These are phyloP conservation scores for Takashimella koratensis DNA, from an alignment of 1,284 basidiomycete genomes.

Conservation along the genomic window DNA sequence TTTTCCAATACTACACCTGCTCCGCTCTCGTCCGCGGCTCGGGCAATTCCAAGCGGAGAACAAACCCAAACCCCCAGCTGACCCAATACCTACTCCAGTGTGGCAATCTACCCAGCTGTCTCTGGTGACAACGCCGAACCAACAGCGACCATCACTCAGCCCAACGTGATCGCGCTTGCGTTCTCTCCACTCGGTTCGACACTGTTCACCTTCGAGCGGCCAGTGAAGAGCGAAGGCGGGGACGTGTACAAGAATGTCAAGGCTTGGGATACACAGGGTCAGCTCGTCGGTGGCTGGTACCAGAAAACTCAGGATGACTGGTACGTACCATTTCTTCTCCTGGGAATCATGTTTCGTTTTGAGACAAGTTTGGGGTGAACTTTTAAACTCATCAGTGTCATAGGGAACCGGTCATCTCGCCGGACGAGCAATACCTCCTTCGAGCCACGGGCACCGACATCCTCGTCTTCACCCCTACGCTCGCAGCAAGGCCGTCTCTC, in stretches of 20 bases:
- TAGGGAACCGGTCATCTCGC: conserved; percentile 81
- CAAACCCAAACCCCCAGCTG: no score
- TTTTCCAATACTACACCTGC: no score
- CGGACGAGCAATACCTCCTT: conserved; percentile 83
- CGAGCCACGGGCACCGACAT: conserved; percentile 64
- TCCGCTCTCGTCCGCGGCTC: no score
- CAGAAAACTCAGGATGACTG: conserved; percentile 46
- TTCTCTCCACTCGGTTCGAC: conserved; percentile 93
- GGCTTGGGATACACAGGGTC: conserved; percentile 41
- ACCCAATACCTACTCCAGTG: neutral
- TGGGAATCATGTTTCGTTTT: neutral
- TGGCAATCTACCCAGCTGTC: neutral
- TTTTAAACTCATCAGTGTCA: neutral
- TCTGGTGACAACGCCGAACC: neutral
- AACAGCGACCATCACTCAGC: conserved; percentile 46
- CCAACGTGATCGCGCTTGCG: conserved; percentile 74
- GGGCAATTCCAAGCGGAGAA: no score
- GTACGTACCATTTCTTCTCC: conserved; percentile 27
- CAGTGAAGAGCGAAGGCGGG: conserved; percentile 43
- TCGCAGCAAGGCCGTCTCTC: conserved; percentile 29
- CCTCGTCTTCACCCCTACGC: conserved; percentile 64
- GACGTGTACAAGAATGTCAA: conserved; percentile 48
- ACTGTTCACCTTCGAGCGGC: conserved; percentile 88
- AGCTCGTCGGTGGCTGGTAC: conserved; percentile 44
- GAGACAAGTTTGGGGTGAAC: neutral